Percentiles rank a stretch among this genome's conserved stretches.
Evolutionary conservation across 805 yeast genomes (phyloP).

Genomic region (Monosporozyma unispora): DNA sequence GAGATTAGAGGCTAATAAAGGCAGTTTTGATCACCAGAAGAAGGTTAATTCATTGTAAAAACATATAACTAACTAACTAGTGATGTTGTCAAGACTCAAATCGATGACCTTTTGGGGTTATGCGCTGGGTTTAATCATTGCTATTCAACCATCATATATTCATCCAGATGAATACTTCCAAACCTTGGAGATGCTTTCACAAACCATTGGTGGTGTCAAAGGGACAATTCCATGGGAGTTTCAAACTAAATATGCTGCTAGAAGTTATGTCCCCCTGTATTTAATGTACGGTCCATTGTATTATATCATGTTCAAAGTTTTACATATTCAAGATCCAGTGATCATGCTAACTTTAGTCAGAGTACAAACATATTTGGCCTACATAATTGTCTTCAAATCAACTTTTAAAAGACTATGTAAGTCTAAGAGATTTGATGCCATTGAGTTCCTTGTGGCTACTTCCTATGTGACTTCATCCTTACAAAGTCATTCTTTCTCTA

Average conservation of each 20-base stretch:
- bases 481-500: slow-evolving; percentile 87
- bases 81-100: not conserved
- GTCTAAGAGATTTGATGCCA: not conserved
- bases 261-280: slow-evolving; percentile 65
- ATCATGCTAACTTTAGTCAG: slow-evolving; percentile 47
- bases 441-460: slow-evolving; percentile 33
- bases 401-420: not conserved
- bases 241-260: slow-evolving; percentile 34
- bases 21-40: no score
- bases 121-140: slow-evolving; percentile 37
- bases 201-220: slow-evolving; percentile 5
- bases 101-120: not conserved
- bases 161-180: slow-evolving; percentile 99
- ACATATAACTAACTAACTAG: not conserved
- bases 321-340: slow-evolving; percentile 32
- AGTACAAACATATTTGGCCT: slow-evolving; percentile 35
- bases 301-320: slow-evolving; percentile 14
- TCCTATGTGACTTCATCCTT: slow-evolving; percentile 68
- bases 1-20: no score
- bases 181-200: slow-evolving; percentile 58
- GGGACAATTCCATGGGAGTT: slow-evolving; percentile 79
- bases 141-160: slow-evolving; percentile 69
- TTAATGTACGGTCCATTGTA: slow-evolving; percentile 61
- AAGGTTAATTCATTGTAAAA: not conserved
- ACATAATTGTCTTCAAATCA: slow-evolving; percentile 5